These are phyloP conservation scores for Pugionium dolabratum DNA, from an alignment of 345 rosid genomes.

Conservation along the genomic window DNA sequence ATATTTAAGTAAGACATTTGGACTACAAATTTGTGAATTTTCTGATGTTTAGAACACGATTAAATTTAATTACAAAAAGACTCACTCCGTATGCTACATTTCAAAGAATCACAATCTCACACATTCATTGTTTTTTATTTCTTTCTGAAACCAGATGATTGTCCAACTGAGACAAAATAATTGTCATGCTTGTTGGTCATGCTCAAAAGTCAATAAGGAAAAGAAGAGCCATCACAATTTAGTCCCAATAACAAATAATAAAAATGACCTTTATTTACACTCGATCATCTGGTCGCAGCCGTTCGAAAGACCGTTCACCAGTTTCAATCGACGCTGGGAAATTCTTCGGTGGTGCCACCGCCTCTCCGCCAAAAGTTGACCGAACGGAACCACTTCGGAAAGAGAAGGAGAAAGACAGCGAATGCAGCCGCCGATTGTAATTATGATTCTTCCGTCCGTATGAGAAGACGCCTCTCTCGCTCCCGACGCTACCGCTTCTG, in stretches of 20 bases:
- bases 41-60: too few species aligned
- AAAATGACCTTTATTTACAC: conserved; percentile 25
- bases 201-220: conserved; percentile 11
- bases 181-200: conserved; percentile 20
- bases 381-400: conserved; percentile 42
- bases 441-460: conserved; percentile 37
- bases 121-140: not conserved
- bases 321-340: conserved; percentile 38
- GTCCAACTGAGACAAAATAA: not conserved
- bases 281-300: conserved; percentile 45
- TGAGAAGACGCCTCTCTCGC: conserved; percentile 35
- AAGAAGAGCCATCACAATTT: conserved; percentile 13
- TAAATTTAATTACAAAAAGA: not conserved
- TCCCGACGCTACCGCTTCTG: conserved; percentile 54
- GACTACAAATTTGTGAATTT: too few species aligned
- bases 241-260: not conserved
- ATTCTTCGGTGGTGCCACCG: conserved; percentile 40
- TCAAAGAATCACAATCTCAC: conserved; percentile 30
- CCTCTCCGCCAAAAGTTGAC: conserved; percentile 36
- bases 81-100: conserved; percentile 5
- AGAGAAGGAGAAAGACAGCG: conserved; percentile 43
- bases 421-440: conserved; percentile 43
- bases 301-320: conserved; percentile 59
- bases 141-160: not conserved
- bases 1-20: too few species aligned